A percentile compares a stretch with the other conserved stretches of the same genome.
These are phyloP conservation scores for Colletotrichum sp. DNA, from an alignment of 2,329 filamentous ascomycete species.

Conservation along the genomic window DNA sequence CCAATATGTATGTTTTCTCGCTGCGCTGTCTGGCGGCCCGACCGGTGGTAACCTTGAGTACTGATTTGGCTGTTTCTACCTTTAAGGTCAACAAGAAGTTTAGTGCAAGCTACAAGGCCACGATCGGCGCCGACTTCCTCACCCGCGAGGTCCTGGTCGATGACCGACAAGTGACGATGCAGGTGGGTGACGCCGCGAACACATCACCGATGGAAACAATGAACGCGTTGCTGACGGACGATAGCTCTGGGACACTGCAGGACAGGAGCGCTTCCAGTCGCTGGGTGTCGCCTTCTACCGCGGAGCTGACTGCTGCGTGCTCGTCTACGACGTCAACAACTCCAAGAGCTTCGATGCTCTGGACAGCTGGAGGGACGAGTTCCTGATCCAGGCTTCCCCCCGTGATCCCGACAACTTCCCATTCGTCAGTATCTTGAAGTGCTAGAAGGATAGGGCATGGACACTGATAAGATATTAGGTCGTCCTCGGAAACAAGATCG, in stretches of 20 bases:
- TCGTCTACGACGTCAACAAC: constrained; percentile 99
- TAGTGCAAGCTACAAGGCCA: constrained; percentile 99
- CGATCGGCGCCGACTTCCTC: constrained; percentile 97
- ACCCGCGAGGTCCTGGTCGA: constrained; percentile 98
- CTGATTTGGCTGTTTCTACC: neutral
- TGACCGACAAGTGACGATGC: constrained; percentile 97
- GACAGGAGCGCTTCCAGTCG: constrained; percentile 97
- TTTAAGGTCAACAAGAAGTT: constrained; percentile 99
- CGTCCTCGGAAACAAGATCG: constrained; percentile 98
- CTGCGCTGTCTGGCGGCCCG: neutral
- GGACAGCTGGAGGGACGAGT: constrained; percentile 98
- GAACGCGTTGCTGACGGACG: neutral
- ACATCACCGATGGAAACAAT: neutral
- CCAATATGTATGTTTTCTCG: constrained; percentile 84
- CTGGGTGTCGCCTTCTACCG: constrained; percentile 97
- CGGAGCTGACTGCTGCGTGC: constrained; percentile 95
- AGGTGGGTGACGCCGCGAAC: constrained; percentile 60
- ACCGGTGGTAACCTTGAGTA: neutral
- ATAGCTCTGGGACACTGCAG: constrained; percentile 96
- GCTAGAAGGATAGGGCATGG: neutral
- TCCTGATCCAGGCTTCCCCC: constrained; percentile 95
- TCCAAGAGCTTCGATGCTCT: constrained; percentile 98
- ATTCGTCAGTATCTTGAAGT: constrained; percentile 74
- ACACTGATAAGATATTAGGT: constrained; percentile 59
- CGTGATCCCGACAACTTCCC: constrained; percentile 97